Evolutionary conservation across 352 stramenopile species (phyloP), one percentile per base, ranked within the genome.

Genomic region (Globisporangium okanoganense): DNA sequence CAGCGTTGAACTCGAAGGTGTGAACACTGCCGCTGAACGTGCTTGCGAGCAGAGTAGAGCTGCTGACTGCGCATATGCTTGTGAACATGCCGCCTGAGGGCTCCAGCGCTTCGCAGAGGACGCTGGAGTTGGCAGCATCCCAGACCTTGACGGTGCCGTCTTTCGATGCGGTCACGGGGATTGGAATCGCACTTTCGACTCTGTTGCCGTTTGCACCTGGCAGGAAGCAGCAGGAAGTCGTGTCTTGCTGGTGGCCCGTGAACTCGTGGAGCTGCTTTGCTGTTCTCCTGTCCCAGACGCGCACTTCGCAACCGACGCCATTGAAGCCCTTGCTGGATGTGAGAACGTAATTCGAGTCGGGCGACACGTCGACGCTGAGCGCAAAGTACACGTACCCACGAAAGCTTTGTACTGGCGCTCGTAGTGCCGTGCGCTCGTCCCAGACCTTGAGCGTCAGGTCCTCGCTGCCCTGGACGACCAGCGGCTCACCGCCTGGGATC

Each of bases 281-380:
- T 27, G 60, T 88, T 8, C 87, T 83, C 52, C 85, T 74, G 57
- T 95, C 87, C 87, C 87, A 95, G 3, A 95, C 72, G 57, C 85
- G 75, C 18, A 80, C 72, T 52, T 94, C 87, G 25, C 75, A 82
- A 2, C 87, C 87, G 25, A 95, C 78, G 10, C 85, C 81, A 48
- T 88, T 95, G 58, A 94, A 94, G 0, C 87, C 87, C 64, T 94
- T 95, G 60, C 87, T 95, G 2, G 84, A 92, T 2, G 87, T 94
- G 31, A 94, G 49, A 10, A 95, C 22, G 58, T 92, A 90, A 4
- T 72, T 71, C 3, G 64, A 76, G 27, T 90, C 78, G 12, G 54
- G 4, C 0, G 78, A 76, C 20, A 84, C 58, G 20, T 85, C 78
- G 57, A 95, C 69, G 24, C 79, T 76, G 14, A 94, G 65, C 0